These are phyloP conservation scores for Hypericum androsaemum DNA, from an alignment of 345 rosid genomes.

Conservation along the genomic window DNA sequence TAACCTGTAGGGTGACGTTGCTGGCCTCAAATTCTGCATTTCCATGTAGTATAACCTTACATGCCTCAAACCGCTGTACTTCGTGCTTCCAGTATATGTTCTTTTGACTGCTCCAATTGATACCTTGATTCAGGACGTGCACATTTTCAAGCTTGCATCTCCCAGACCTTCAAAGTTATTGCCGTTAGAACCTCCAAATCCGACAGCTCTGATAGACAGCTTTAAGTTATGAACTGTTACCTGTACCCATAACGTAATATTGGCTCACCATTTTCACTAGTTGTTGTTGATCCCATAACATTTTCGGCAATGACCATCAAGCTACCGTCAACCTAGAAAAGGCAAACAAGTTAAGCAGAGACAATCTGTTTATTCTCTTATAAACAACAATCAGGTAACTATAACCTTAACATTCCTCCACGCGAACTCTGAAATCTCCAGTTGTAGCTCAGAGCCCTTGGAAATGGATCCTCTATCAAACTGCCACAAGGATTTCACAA, in stretches of 20 bases:
- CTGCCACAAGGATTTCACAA: conserved; percentile 18
- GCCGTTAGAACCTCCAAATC: conserved; percentile 3
- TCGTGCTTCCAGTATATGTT: conserved; percentile 86
- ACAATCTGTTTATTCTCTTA: conserved; percentile 7
- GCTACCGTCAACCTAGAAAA: conserved; percentile 76
- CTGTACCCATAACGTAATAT: conserved; percentile 62
- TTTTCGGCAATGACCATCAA: conserved; percentile 57
- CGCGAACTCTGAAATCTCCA: conserved; percentile 79
- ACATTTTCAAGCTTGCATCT: conserved; percentile 72
- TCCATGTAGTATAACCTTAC: conserved; percentile 69
- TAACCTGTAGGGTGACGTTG: conserved; percentile 62
- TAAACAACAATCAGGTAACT: conserved; percentile 4
- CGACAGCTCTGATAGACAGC: conserved; percentile 4
- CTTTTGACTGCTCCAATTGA: conserved; percentile 60
- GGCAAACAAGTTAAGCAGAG: conserved; percentile 16
- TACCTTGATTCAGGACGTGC: conserved; percentile 60
- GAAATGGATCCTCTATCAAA: conserved; percentile 70
- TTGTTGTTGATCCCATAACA: conserved; percentile 60
- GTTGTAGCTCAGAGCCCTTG: conserved; percentile 66
- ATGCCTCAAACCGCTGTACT: conserved; percentile 49
- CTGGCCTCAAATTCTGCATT: conserved; percentile 89
- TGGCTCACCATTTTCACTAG: conserved; percentile 40
- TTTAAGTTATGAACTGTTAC: conserved; percentile 22
- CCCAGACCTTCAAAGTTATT: conserved; percentile 57
- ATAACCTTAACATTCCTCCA: conserved; percentile 87